Conservation (phyloP, 202 grass and related monocot genomes). For the Zizania palustris region DNA sequence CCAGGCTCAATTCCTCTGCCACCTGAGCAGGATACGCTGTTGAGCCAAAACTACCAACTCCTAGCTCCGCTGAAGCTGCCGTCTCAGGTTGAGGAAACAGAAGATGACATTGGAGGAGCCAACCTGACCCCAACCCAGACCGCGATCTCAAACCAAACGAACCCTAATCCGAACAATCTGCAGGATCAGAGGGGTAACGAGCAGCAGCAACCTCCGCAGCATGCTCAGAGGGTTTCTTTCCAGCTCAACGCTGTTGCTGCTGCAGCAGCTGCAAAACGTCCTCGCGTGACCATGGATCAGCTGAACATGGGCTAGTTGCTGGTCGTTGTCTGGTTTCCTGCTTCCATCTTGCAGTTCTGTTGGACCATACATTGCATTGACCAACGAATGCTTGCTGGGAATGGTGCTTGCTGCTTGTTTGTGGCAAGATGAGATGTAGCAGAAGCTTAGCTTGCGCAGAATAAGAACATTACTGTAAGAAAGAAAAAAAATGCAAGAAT, state of each 20-base stretch:
- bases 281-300: constrained; percentile 55
- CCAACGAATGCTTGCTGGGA: constrained; percentile 3
- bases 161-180: constrained; percentile 37
- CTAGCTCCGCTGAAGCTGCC: constrained; percentile 58
- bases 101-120: constrained; percentile 54
- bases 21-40: constrained; percentile 79
- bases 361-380: background rate
- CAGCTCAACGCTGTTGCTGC: constrained; percentile 64
- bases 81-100: constrained; percentile 56
- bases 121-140: constrained; percentile 33
- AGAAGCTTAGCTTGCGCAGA: constrained; percentile 13
- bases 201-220: constrained; percentile 50
- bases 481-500: constrained; percentile 7
- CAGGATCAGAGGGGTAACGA: constrained; percentile 52
- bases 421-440: background rate
- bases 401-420: background rate
- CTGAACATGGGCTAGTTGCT: constrained; percentile 44
- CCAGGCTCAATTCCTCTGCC: constrained; percentile 83
- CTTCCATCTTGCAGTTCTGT: background rate
- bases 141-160: constrained; percentile 6
- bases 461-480: background rate
- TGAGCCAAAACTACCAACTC: constrained; percentile 82
- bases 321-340: background rate
- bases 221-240: constrained; percentile 83
- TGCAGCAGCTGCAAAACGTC: constrained; percentile 54